Conservation (phyloP, 2,329 filamentous ascomycete species). For the Bipolaris oryzae region DNA sequence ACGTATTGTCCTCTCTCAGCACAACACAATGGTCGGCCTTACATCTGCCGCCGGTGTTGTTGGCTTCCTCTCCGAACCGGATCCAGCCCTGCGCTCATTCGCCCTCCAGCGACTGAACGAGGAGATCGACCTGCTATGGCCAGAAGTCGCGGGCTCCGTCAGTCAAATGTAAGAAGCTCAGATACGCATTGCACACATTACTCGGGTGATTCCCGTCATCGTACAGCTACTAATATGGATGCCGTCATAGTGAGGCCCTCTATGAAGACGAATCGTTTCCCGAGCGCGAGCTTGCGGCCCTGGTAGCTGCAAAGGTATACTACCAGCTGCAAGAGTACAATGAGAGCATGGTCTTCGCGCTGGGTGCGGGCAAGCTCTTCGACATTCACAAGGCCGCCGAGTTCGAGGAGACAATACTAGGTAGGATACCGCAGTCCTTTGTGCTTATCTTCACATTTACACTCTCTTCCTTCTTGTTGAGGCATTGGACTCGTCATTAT, state of each 20-base stretch:
- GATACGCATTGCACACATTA: constrained; percentile 1
- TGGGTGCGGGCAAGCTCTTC: constrained; percentile 93
- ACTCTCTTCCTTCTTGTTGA: neutral
- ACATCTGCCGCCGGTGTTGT: constrained; percentile 93
- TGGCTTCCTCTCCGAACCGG: constrained; percentile 93
- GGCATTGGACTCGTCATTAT: neutral
- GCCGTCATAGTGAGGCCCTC: constrained; percentile 77
- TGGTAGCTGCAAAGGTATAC: constrained; percentile 97
- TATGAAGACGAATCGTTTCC: constrained; percentile 97
- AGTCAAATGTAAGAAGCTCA: constrained; percentile 79
- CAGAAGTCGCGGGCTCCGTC: constrained; percentile 89
- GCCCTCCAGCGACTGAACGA: constrained; percentile 94
- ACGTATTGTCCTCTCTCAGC: constrained; percentile 14
- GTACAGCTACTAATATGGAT: constrained; percentile 32
- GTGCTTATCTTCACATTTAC: neutral
- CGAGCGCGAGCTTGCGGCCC: constrained; percentile 88
- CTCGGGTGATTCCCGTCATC: neutral
- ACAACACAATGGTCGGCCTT: constrained; percentile 78
- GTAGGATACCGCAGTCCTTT: constrained; percentile 49
- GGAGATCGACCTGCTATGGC: constrained; percentile 96
- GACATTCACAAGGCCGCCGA: constrained; percentile 89
- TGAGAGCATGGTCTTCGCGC: constrained; percentile 97
- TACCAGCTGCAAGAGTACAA: constrained; percentile 99
- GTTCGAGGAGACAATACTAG: constrained; percentile 98
- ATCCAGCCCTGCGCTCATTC: constrained; percentile 91